These are phyloP conservation scores for Pyrenophora seminiperda DNA, from an alignment of 2,329 filamentous ascomycete genomes.

Conservation along the genomic window DNA sequence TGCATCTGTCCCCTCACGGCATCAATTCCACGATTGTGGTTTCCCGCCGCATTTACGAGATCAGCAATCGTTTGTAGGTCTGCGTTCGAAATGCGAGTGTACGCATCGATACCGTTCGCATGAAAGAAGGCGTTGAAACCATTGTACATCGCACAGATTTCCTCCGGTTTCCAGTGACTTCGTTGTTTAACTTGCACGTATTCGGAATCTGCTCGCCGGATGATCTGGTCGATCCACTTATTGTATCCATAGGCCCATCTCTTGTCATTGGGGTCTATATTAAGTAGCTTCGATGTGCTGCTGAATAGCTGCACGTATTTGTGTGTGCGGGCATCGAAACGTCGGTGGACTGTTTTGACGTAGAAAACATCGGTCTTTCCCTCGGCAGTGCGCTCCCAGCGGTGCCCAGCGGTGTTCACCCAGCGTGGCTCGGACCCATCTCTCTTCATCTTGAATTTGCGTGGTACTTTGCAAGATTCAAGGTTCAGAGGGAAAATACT, in stretches of 20 bases:
- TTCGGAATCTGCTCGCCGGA: constrained; percentile 1
- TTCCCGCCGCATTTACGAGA: constrained; percentile 1
- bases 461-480: not conserved
- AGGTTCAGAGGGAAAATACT: constrained; percentile 3
- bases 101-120: constrained; percentile 3
- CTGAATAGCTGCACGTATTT: constrained; percentile 1
- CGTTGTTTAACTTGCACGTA: constrained; percentile 1
- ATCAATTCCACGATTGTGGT: not conserved
- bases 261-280: constrained; percentile 5
- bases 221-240: constrained; percentile 12
- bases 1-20: constrained; percentile 3
- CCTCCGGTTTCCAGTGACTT: not conserved
- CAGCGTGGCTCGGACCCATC: not conserved
- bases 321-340: constrained; percentile 7
- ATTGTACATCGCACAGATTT: constrained; percentile 10
- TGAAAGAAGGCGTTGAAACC: constrained; percentile 5
- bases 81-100: not conserved
- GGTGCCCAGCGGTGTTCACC: not conserved
- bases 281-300: not conserved
- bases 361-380: not conserved
- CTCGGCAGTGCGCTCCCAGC: constrained; percentile 1
- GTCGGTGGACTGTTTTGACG: not conserved
- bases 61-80: not conserved
- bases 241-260: constrained; percentile 4
- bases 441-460: not conserved